Evolutionary conservation across 352 stramenopile species (phyloP).

Genomic region (Pythium plurisporium): DNA sequence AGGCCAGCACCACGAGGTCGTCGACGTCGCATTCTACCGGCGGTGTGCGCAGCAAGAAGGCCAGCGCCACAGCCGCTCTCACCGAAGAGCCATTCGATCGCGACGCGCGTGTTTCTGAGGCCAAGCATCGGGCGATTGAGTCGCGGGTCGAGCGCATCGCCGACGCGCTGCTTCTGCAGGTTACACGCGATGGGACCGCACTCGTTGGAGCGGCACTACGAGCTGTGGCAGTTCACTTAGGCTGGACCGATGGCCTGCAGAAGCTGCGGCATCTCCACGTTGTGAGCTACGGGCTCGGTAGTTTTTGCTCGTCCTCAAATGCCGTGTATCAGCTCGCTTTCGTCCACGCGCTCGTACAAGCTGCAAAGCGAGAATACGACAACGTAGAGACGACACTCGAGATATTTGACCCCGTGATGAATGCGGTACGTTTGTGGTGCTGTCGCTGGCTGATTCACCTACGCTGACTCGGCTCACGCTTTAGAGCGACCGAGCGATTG

Average conservation of each 20-base stretch:
- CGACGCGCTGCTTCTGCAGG: constrained; percentile 18
- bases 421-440: constrained; percentile 36
- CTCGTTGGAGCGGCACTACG: constrained; percentile 28
- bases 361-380: constrained; percentile 11
- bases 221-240: constrained; percentile 29
- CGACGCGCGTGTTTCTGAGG: constrained; percentile 21
- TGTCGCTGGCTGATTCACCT: too few species aligned
- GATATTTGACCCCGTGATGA: constrained; percentile 83
- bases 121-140: constrained; percentile 37
- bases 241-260: constrained; percentile 3
- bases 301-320: constrained; percentile 69
- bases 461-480: not conserved
- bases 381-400: constrained; percentile 18
- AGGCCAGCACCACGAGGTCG: not conserved
- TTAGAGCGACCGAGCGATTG: constrained; percentile 58
- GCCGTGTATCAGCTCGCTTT: constrained; percentile 75
- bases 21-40: not conserved
- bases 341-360: constrained; percentile 37
- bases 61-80: not conserved
- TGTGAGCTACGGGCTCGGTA: constrained; percentile 70
- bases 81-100: constrained; percentile 3
- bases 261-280: constrained; percentile 22
- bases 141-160: constrained; percentile 35
- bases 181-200: not conserved
- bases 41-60: not conserved